Evolutionary conservation across 495 filamentous ascomycete species (phyloP).

Genomic region (Podospora pseudocomata): DNA sequence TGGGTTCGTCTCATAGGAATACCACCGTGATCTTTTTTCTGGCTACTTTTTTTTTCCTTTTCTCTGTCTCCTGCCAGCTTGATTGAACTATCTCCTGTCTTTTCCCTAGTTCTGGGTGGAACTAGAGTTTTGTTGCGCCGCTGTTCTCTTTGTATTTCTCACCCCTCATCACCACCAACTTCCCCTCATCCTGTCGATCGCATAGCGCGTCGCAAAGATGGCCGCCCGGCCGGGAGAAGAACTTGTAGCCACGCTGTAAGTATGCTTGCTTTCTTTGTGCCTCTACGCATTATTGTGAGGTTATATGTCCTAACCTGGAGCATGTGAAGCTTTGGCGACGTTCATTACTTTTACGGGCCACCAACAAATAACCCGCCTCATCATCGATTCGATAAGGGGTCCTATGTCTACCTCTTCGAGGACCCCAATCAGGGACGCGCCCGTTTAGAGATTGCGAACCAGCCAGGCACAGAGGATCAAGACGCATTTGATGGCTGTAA

Average conservation of each 20-base stretch:
- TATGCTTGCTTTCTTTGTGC: conserved; percentile 11
- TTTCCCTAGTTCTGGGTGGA: neutral
- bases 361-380: conserved; percentile 67
- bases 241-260: conserved; percentile 74
- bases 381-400: conserved; percentile 85
- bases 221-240: conserved; percentile 75
- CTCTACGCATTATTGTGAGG: neutral
- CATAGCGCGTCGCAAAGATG: conserved; percentile 49
- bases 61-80: neutral
- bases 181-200: conserved; percentile 3
- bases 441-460: conserved; percentile 82
- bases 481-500: conserved; percentile 84
- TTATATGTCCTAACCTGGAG: neutral
- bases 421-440: conserved; percentile 63
- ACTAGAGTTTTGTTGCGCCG: neutral
- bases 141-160: neutral
- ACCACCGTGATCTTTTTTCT: conserved; percentile 5
- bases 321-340: conserved; percentile 69
- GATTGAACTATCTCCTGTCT: neutral
- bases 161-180: conserved; percentile 7
- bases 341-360: conserved; percentile 82
- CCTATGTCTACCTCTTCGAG: conserved; percentile 84
- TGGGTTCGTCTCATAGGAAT: neutral
- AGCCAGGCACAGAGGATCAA: conserved; percentile 79
- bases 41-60: neutral